A percentile compares a stretch with the other conserved stretches of the same genome.
phyloP scores from a whole-genome alignment of 768 basidiomycete genomes.

The Xanthoconium stramineum region DNA sequence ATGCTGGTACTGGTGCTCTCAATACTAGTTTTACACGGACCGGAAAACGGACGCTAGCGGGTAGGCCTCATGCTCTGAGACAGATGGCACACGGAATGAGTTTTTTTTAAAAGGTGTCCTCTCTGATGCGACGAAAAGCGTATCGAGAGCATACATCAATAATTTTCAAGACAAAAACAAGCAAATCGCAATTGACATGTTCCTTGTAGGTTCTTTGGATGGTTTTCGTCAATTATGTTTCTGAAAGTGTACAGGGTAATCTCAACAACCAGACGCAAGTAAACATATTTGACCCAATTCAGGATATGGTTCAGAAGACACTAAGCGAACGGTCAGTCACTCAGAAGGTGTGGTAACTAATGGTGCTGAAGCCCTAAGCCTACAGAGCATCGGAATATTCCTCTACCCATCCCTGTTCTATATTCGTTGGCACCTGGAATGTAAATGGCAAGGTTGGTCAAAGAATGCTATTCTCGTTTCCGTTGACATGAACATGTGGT shows the following conservation, averaged over 20 bases:
- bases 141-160: slow-evolving; percentile 94
- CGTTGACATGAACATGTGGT: slow-evolving; percentile 6
- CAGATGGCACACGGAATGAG: not conserved
- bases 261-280: slow-evolving; percentile 84
- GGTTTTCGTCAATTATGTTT: not conserved
- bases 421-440: slow-evolving; percentile 96
- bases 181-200: slow-evolving; percentile 92
- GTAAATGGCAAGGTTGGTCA: slow-evolving; percentile 77
- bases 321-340: slow-evolving; percentile 61
- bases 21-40: slow-evolving; percentile 96
- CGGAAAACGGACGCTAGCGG: slow-evolving; percentile 90
- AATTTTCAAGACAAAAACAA: slow-evolving; percentile 97
- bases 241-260: slow-evolving; percentile 69
- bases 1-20: slow-evolving; percentile 89
- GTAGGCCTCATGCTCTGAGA: slow-evolving; percentile 33
- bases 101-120: slow-evolving; percentile 62
- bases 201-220: slow-evolving; percentile 59
- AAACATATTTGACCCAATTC: slow-evolving; percentile 90
- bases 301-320: slow-evolving; percentile 76
- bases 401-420: slow-evolving; percentile 58
- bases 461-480: not conserved
- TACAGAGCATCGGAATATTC: slow-evolving; percentile 81
- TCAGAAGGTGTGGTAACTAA: not conserved
- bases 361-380: slow-evolving; percentile 1
- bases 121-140: slow-evolving; percentile 95